phyloP scores from a whole-genome alignment of 306 rosid genomes.

The Malus asiatica region DNA sequence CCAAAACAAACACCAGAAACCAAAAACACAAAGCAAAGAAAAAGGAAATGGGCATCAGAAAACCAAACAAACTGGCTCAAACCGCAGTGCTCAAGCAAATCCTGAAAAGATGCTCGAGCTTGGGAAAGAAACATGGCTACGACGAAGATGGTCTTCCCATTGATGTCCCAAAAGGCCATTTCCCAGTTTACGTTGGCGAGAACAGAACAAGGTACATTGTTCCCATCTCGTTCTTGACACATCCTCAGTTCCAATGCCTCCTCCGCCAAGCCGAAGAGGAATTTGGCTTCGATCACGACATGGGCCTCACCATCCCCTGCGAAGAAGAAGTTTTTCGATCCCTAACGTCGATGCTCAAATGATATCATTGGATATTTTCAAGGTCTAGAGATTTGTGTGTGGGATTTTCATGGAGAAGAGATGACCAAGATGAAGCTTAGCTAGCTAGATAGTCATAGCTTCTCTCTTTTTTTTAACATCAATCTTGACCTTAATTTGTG shows the following conservation, averaged over 20 bases:
- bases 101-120: constrained; percentile 73
- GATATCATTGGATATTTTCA: constrained; percentile 6
- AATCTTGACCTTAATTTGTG: constrained; percentile 2
- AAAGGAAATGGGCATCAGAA: constrained; percentile 55
- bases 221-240: constrained; percentile 74
- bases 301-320: constrained; percentile 95
- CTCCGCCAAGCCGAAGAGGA: constrained; percentile 91
- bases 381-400: constrained; percentile 8
- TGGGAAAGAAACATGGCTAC: constrained; percentile 46
- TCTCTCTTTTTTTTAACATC: constrained; percentile 52
- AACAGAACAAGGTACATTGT: constrained; percentile 76
- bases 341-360: constrained; percentile 65
- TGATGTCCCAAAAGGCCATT: constrained; percentile 91
- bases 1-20: background rate
- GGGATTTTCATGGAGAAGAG: constrained; percentile 29
- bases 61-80: constrained; percentile 59
- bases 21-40: background rate
- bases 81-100: constrained; percentile 68
- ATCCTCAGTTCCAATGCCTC: constrained; percentile 72
- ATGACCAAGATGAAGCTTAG: constrained; percentile 43
- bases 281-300: constrained; percentile 81
- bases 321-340: constrained; percentile 81
- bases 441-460: constrained; percentile 11
- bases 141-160: constrained; percentile 54
- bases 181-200: constrained; percentile 81